phyloP scores from a whole-genome alignment of 31 red algal species.

The Endocladia muricata region DNA sequence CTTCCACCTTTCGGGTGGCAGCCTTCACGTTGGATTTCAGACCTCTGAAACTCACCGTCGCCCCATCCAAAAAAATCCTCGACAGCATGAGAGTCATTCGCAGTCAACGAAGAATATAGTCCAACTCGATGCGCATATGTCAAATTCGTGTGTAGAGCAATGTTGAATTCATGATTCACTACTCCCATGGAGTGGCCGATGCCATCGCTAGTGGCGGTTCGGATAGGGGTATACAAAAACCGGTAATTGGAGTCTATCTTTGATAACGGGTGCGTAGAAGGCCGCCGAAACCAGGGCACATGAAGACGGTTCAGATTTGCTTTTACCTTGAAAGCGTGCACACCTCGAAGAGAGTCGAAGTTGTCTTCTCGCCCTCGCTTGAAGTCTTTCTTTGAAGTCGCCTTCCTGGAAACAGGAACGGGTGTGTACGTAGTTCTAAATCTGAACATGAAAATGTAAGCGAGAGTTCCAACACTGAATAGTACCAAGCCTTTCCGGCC shows the following conservation, averaged over 20 bases:
- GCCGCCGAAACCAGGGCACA: conserved; percentile 42
- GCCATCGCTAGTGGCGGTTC: conserved; percentile 51
- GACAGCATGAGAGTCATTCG: conserved; percentile 30
- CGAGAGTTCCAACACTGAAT: too few species aligned
- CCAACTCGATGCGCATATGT: conserved; percentile 72
- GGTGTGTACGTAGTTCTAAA: too few species aligned
- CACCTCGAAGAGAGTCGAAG: too few species aligned
- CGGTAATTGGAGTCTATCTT: conserved; percentile 50
- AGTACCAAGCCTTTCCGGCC: too few species aligned
- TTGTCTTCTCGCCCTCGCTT: too few species aligned
- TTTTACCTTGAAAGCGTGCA: conserved; percentile 22
- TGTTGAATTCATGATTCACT: conserved; percentile 54
- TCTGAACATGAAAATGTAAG: too few species aligned
- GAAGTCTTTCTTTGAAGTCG: too few species aligned
- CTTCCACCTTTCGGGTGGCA: conserved; percentile 28
- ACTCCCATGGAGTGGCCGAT: conserved; percentile 72
- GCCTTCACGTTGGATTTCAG: conserved; percentile 35
- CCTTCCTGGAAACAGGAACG: too few species aligned
- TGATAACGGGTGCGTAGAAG: neutral
- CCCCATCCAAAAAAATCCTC: conserved; percentile 75
- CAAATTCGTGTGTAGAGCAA: conserved; percentile 43
- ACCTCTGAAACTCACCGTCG: conserved; percentile 30
- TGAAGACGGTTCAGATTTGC: conserved; percentile 36
- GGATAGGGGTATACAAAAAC: conserved; percentile 40
- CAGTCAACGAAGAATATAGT: conserved; percentile 53